A percentile compares a stretch with the other conserved stretches of the same genome.
These are phyloP conservation scores for Mucor indicus DNA, from an alignment of 371 early-diverging fungal species.

Conservation along the genomic window DNA sequence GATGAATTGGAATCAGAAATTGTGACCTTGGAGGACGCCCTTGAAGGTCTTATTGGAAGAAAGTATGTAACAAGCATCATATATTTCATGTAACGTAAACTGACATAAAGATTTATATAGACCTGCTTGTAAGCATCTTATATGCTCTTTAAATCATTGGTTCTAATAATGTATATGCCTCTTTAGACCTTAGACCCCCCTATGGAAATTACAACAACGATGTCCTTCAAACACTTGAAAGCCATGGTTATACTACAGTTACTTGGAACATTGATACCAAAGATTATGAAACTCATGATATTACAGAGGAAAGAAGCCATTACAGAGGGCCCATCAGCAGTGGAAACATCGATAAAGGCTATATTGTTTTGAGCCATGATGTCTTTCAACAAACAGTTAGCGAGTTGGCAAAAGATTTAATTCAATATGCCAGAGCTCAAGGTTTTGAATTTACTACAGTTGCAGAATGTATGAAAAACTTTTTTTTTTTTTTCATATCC, in stretches of 20 bases:
- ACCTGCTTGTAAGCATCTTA: slow-evolving; percentile 31
- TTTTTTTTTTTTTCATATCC: not conserved
- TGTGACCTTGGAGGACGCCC: slow-evolving; percentile 20
- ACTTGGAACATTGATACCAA: slow-evolving; percentile 56
- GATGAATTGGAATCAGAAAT: slow-evolving; percentile 24
- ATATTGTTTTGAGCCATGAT: slow-evolving; percentile 26
- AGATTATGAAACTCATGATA: slow-evolving; percentile 38
- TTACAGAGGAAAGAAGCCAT: slow-evolving; percentile 18
- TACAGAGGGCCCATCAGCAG: not conserved
- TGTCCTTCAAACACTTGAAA: slow-evolving; percentile 23
- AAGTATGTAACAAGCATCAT: slow-evolving; percentile 7
- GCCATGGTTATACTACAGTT: slow-evolving; percentile 42
- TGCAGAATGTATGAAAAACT: slow-evolving; percentile 37
- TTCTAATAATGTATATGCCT: slow-evolving; percentile 13
- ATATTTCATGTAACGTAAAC: not conserved
- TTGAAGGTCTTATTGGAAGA: slow-evolving; percentile 25
- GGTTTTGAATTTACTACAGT: slow-evolving; percentile 49
- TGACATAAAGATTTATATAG: slow-evolving; percentile 2
- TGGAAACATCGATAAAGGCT: slow-evolving; percentile 5
- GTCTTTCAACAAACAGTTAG: slow-evolving; percentile 41
- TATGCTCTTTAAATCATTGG: slow-evolving; percentile 15
- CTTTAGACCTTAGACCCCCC: slow-evolving; percentile 45
- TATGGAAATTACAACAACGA: slow-evolving; percentile 31
- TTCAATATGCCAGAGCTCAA: not conserved
- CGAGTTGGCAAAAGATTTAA: slow-evolving; percentile 17